phyloP scores from a whole-genome alignment of 83 land plant species.

The Picea mariana region DNA sequence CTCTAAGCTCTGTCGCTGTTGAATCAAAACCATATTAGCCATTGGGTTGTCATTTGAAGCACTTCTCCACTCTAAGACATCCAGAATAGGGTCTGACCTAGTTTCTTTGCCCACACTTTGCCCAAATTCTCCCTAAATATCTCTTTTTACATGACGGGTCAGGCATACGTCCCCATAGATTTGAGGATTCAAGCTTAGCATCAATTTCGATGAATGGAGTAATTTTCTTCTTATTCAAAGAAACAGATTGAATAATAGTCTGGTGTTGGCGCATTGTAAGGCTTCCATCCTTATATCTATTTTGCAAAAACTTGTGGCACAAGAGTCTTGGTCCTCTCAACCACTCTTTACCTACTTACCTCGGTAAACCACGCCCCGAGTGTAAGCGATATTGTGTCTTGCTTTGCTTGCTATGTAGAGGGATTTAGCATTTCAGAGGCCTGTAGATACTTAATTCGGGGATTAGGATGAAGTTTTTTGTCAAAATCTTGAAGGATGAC shows the following conservation, averaged over 20 bases:
- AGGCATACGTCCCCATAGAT: background rate
- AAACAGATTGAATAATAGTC: background rate
- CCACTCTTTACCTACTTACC: too few species aligned
- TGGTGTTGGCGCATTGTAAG: background rate
- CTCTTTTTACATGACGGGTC: background rate
- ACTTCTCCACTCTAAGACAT: background rate
- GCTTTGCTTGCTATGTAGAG: too few species aligned
- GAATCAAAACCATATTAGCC: background rate
- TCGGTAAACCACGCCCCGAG: too few species aligned
- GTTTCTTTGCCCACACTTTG: background rate
- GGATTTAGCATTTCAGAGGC: too few species aligned
- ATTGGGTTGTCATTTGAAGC: background rate
- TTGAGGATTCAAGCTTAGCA: background rate
- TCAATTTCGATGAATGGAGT: background rate
- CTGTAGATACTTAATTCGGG: too few species aligned
- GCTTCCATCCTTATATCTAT: background rate
- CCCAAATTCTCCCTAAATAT: background rate
- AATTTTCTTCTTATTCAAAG: background rate
- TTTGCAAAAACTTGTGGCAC: background rate
- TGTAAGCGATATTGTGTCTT: too few species aligned
- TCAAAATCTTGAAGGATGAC: conserved; percentile 77
- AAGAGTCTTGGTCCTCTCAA: too few species aligned
- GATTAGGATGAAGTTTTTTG: conserved; percentile 68
- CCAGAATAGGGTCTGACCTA: background rate
- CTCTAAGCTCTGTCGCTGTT: background rate